phyloP scores from a whole-genome alignment of 192 early-diverging fungal species.

The Piromyces finnis region DNA sequence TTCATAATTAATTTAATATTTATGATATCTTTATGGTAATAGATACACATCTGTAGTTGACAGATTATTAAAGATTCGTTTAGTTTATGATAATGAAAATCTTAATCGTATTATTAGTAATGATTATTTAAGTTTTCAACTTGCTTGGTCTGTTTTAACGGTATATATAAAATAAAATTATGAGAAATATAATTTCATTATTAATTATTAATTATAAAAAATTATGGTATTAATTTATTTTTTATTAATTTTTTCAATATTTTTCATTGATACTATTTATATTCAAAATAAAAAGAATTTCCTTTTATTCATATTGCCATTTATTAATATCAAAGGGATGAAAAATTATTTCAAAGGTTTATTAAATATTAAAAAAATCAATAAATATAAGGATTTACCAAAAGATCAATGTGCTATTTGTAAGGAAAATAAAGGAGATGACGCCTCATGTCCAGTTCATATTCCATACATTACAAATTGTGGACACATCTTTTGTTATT shows the following conservation, averaged over 20 bases:
- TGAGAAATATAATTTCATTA: too few species aligned
- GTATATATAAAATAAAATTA: too few species aligned
- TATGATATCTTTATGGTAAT: not conserved
- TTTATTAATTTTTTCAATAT: too few species aligned
- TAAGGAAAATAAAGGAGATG: slow-evolving; percentile 11
- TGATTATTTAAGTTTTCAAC: slow-evolving; percentile 84
- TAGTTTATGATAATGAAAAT: slow-evolving; percentile 62
- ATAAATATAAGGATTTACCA: slow-evolving; percentile 33
- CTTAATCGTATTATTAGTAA: slow-evolving; percentile 62
- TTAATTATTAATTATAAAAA: too few species aligned
- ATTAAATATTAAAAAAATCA: slow-evolving; percentile 3
- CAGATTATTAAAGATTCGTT: slow-evolving; percentile 58
- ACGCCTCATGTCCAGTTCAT: slow-evolving; percentile 19
- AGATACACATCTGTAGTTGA: slow-evolving; percentile 63
- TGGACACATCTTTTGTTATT: slow-evolving; percentile 78
- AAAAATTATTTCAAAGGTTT: not conserved
- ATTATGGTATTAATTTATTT: too few species aligned
- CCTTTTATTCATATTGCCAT: not conserved
- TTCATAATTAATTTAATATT: too few species aligned
- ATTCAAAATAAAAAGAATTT: slow-evolving; percentile 7
- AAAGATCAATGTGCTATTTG: slow-evolving; percentile 62
- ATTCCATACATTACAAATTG: slow-evolving; percentile 69
- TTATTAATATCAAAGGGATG: not conserved
- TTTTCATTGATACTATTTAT: too few species aligned
- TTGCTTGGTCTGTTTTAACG: slow-evolving; percentile 39